Percentiles rank a stretch among this genome's conserved stretches.
These are phyloP conservation scores for Starmerella etchellsii DNA, from an alignment of 805 yeast species.

Conservation along the genomic window DNA sequence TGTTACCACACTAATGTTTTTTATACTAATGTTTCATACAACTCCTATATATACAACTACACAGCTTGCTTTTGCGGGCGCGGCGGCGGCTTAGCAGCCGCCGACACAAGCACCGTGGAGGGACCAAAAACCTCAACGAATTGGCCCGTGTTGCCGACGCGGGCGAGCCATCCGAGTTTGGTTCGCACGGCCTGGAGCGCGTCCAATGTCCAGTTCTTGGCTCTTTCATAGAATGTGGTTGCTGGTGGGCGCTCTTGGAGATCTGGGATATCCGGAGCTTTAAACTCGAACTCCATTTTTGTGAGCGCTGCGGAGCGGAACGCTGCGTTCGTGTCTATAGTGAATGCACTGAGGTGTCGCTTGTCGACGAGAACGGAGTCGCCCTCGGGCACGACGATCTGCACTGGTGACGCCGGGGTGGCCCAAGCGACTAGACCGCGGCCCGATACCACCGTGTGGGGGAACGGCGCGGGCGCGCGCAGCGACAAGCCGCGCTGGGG, in stretches of 20 bases:
- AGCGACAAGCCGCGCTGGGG: constrained; percentile 20
- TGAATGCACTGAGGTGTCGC: constrained; percentile 32
- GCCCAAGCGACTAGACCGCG: constrained; percentile 35
- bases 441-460: constrained; percentile 30
- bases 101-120: constrained; percentile 18
- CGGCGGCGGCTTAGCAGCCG: constrained; percentile 4
- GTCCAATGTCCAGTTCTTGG: background rate
- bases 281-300: constrained; percentile 4
- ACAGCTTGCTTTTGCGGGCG: too few species aligned
- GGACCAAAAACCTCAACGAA: constrained; percentile 20
- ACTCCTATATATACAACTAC: too few species aligned
- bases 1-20: too few species aligned
- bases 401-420: constrained; percentile 32
- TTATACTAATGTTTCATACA: too few species aligned
- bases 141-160: constrained; percentile 9
- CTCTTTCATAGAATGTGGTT: background rate
- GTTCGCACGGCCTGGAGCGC: background rate
- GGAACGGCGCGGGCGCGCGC: constrained; percentile 22
- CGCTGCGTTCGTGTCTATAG: constrained; percentile 21
- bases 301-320: constrained; percentile 3
- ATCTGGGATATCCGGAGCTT: background rate
- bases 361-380: constrained; percentile 34
- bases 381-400: constrained; percentile 28
- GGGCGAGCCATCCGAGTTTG: background rate
- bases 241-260: background rate